Percentiles rank a stretch among this genome's conserved stretches.
These are phyloP conservation scores for Stagonosporopsis rhizophila DNA, from an alignment of 2,329 filamentous ascomycete species.

Conservation along the genomic window DNA sequence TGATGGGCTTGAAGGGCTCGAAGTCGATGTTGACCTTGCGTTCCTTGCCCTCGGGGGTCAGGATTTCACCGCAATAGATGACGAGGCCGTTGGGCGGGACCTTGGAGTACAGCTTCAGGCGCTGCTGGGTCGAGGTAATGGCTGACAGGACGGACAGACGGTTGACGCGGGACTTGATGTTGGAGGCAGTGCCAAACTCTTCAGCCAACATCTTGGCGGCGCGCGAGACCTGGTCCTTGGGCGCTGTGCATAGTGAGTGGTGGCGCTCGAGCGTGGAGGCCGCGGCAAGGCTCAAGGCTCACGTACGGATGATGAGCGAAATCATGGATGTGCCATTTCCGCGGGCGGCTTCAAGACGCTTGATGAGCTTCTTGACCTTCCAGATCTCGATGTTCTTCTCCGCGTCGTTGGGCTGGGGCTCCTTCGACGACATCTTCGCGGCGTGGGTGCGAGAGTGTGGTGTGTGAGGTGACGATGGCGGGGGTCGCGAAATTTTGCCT, in stretches of 20 bases:
- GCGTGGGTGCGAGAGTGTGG: conserved; percentile 20
- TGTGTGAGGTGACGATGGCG: conserved; percentile 21
- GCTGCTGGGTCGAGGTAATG: conserved; percentile 98
- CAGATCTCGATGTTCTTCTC: conserved; percentile 96
- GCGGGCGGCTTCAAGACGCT: conserved; percentile 93
- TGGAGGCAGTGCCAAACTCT: conserved; percentile 98
- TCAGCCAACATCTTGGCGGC: conserved; percentile 99
- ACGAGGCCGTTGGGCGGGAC: conserved; percentile 97
- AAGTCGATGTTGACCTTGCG: conserved; percentile 99
- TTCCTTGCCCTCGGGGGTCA: conserved; percentile 98
- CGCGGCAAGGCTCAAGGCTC: conserved; percentile 6
- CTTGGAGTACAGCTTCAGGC: conserved; percentile 98
- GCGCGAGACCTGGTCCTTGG: conserved; percentile 97
- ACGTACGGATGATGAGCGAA: conserved; percentile 95
- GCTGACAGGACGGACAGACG: conserved; percentile 96
- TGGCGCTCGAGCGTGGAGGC: conserved; percentile 5
- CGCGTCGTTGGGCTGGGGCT: conserved; percentile 79
- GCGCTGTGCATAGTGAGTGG: conserved; percentile 64
- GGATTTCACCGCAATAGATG: conserved; percentile 99
- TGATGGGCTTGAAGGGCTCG: conserved; percentile 99
- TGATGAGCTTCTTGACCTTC: conserved; percentile 99
- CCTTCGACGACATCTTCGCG: conserved; percentile 47
- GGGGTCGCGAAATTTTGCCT: conserved; percentile 21
- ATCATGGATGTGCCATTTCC: conserved; percentile 99
- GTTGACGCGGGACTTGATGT: conserved; percentile 99